Evolutionary conservation across 192 early-diverging fungal genomes (phyloP), one percentile per base, ranked within the genome.

Genomic region (Coemansia sp.): DNA sequence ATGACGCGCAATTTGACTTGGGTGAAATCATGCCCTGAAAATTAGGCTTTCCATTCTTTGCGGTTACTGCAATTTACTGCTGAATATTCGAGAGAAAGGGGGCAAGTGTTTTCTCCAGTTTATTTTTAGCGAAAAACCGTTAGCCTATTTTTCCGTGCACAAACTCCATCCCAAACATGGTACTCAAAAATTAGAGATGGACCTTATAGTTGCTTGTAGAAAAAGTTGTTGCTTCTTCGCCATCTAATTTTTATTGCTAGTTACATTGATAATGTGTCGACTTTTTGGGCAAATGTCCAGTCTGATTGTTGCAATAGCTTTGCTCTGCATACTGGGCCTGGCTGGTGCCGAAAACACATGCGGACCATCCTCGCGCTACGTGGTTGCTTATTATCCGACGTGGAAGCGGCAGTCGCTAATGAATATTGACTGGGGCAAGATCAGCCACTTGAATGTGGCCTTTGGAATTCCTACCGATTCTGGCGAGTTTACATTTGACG

Each of bases 401-500:
- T 72, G 70, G 64, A 71, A 79, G 38, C 70, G 58, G 15, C 60
- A 64, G 46, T 61, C 76, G 34, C 57, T 79, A 40, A 64, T 69
- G 70, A 79, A 79, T 59, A 51, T 79, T 21, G 70, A 73, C 58
- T 69, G 62, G 69, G 2, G 49, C 53, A 60, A 58, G 46, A 58
- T 79, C 15, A 79, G 50, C 6, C 76, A 79, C 48, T 16, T 79
- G 31, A 57, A 79, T 32, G 43, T 77, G 32, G 83, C 82, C 0
- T 79, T 80, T 45, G 83, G 66, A 4, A 62, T 83, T 16, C 69
- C 71, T 9, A 79, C 71, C 4, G 67, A 76, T 20, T 46, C 42
- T 3, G 76, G 81, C 39, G 54, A 63, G n/a, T 56, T 82, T 26
- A 69, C 81, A 1, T 76, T 75, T 32, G 74, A 80, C 31, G 77